Percentiles rank a stretch among this genome's conserved stretches.
Evolutionary conservation across 2,329 filamentous ascomycete species (phyloP).

Genomic region (Albifimbria verrucaria): DNA sequence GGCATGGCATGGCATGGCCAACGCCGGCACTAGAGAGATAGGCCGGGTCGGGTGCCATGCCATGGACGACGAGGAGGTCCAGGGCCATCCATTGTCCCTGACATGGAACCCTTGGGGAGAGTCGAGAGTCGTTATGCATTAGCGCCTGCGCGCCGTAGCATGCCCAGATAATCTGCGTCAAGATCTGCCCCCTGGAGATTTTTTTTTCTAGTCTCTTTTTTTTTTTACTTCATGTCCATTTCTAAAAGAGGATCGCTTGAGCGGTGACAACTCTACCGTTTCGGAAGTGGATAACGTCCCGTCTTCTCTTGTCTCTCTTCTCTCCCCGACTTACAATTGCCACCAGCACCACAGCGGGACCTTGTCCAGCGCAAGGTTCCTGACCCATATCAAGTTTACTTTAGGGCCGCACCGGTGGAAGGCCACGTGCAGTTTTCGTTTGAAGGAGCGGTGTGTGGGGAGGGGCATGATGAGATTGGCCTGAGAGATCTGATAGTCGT

Average conservation of each 20-base stretch:
- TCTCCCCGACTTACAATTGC: neutral
- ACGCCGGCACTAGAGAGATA: neutral
- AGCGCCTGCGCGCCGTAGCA: neutral
- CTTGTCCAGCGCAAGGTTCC: neutral
- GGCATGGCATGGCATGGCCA: too few species aligned
- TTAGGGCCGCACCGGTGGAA: conserved; percentile 25
- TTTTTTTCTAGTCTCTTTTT: too few species aligned
- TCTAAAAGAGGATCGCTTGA: neutral
- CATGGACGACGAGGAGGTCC: too few species aligned
- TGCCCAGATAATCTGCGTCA: neutral
- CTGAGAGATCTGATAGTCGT: neutral
- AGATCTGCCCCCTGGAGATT: neutral
- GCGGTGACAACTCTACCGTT: neutral
- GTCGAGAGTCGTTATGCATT: neutral
- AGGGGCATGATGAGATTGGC: neutral
- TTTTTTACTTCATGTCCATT: neutral
- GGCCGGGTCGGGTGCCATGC: too few species aligned
- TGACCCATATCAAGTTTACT: conserved; percentile 6
- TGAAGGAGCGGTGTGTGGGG: conserved; percentile 7
- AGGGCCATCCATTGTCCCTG: neutral
- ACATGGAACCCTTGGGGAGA: neutral
- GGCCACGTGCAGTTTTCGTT: conserved; percentile 15
- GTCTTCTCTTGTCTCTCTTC: conserved; percentile 8
- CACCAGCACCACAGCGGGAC: neutral
- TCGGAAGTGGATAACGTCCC: conserved; percentile 1